A percentile compares a stretch with the other conserved stretches of the same genome.
Evolutionary conservation across 352 stramenopile species (phyloP).

Genomic region (Phytophthora sp.): DNA sequence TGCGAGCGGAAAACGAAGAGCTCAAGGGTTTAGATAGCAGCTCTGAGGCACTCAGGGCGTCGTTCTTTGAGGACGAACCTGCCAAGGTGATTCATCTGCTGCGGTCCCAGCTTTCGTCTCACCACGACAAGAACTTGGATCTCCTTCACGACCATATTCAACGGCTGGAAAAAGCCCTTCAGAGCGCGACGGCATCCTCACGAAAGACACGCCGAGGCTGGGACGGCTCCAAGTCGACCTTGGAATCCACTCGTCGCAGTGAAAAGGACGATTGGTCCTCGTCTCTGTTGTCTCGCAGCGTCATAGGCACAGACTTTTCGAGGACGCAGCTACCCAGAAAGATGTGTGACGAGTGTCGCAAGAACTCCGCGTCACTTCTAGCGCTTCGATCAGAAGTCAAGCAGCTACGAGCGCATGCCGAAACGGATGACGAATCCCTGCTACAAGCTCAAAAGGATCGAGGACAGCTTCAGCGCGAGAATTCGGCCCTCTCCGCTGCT

Average conservation of each 20-base stretch:
- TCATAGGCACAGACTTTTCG: slow-evolving; percentile 41
- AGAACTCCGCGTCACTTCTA: slow-evolving; percentile 38
- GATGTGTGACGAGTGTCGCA: slow-evolving; percentile 56
- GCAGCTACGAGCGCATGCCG: slow-evolving; percentile 47
- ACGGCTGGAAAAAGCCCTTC: slow-evolving; percentile 51
- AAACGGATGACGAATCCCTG: slow-evolving; percentile 51
- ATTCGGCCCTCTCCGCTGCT: slow-evolving; percentile 47
- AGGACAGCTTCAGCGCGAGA: slow-evolving; percentile 51
- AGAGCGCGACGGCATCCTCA: slow-evolving; percentile 17
- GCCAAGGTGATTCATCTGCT: slow-evolving; percentile 53
- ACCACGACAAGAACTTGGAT: slow-evolving; percentile 59
- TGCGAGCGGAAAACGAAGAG: slow-evolving; percentile 60
- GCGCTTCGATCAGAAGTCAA: slow-evolving; percentile 57
- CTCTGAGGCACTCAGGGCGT: slow-evolving; percentile 1
- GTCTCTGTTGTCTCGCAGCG: slow-evolving; percentile 33
- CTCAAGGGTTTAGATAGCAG: slow-evolving; percentile 29
- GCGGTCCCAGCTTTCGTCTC: slow-evolving; percentile 55
- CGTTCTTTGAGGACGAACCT: slow-evolving; percentile 46
- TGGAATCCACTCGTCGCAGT: slow-evolving; percentile 50
- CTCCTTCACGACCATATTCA: slow-evolving; percentile 66
- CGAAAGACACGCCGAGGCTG: slow-evolving; percentile 18
- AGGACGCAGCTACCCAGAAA: slow-evolving; percentile 28
- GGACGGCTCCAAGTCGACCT: slow-evolving; percentile 43
- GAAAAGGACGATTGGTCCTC: slow-evolving; percentile 38
- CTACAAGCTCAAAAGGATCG: slow-evolving; percentile 52